A percentile compares a stretch with the other conserved stretches of the same genome.
Evolutionary conservation across 1,284 basidiomycete species (phyloP).

Genomic region (Tremellales sp.): DNA sequence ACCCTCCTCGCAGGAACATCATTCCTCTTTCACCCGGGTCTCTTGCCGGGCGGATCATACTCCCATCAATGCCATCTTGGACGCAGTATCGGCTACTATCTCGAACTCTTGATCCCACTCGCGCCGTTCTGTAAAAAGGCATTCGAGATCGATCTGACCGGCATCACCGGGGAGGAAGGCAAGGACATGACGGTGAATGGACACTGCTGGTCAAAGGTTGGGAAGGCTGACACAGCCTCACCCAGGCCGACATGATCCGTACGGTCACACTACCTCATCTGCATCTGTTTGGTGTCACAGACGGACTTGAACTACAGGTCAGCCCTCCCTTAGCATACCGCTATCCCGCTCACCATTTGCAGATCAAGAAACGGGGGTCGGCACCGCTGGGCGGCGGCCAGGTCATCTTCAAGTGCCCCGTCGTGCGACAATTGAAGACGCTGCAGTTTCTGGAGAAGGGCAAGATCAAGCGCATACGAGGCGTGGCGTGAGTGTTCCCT

Average conservation of each 20-base stretch:
- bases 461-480: slow-evolving; percentile 88
- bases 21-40: slow-evolving; percentile 83
- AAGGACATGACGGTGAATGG: slow-evolving; percentile 73
- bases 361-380: slow-evolving; percentile 93
- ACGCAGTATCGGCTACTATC: slow-evolving; percentile 86
- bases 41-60: slow-evolving; percentile 78
- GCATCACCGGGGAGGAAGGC: slow-evolving; percentile 82
- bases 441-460: slow-evolving; percentile 88
- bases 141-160: slow-evolving; percentile 72
- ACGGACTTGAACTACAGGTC: slow-evolving; percentile 79
- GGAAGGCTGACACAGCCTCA: slow-evolving; percentile 5
- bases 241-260: slow-evolving; percentile 80
- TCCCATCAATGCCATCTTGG: slow-evolving; percentile 84
- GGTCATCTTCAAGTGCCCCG: slow-evolving; percentile 86
- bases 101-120: slow-evolving; percentile 84
- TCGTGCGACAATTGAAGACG: slow-evolving; percentile 83
- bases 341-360: slow-evolving; percentile 12
- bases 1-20: slow-evolving; percentile 92
- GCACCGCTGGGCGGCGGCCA: slow-evolving; percentile 89
- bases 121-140: slow-evolving; percentile 92
- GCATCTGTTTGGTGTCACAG: slow-evolving; percentile 80
- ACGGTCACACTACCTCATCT: slow-evolving; percentile 91
- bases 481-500: slow-evolving; percentile 70
- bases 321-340: slow-evolving; percentile 20
- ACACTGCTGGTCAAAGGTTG: neutral